Percentiles rank a stretch among this genome's conserved stretches.
Conservation (phyloP, 2,329 filamentous ascomycete genomes). For the Neodidymelliopsis sp. region DNA sequence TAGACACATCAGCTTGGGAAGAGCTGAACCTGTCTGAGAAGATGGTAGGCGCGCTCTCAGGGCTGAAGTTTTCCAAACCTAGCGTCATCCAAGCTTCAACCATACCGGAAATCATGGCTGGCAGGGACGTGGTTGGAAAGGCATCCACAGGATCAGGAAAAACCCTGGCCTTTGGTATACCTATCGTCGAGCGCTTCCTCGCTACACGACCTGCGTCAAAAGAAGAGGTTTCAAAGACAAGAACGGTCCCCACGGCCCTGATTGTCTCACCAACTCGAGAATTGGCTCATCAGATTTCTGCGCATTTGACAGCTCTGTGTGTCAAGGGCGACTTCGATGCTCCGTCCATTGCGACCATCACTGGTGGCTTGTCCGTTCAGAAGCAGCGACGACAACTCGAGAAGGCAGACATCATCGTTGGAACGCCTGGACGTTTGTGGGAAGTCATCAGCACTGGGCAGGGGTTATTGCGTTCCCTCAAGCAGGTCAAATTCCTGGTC, state of each 20-base stretch:
- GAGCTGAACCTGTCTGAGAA: slow-evolving; percentile 74
- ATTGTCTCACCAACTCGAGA: slow-evolving; percentile 93
- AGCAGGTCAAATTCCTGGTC: slow-evolving; percentile 80
- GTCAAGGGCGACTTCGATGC: slow-evolving; percentile 67
- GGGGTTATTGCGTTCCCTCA: slow-evolving; percentile 73
- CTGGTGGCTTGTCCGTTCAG: slow-evolving; percentile 89
- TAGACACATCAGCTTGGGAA: slow-evolving; percentile 81
- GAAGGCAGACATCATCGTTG: slow-evolving; percentile 90
- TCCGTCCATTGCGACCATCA: slow-evolving; percentile 79
- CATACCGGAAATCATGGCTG: slow-evolving; percentile 82
- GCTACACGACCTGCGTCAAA: slow-evolving; percentile 47
- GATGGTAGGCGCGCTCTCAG: slow-evolving; percentile 76
- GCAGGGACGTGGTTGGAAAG: slow-evolving; percentile 93
- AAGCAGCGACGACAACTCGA: slow-evolving; percentile 89
- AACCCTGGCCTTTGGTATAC: slow-evolving; percentile 92
- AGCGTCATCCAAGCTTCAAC: slow-evolving; percentile 81
- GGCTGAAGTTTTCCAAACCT: slow-evolving; percentile 79
- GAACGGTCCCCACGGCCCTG: slow-evolving; percentile 63
- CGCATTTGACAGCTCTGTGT: slow-evolving; percentile 81
- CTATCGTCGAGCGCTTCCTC: slow-evolving; percentile 86
- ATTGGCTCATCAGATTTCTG: slow-evolving; percentile 87
- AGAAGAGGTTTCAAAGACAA: slow-evolving; percentile 45
- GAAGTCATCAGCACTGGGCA: slow-evolving; percentile 84
- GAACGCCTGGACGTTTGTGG: slow-evolving; percentile 91
- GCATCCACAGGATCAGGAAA: slow-evolving; percentile 97